phyloP scores from a whole-genome alignment of 257 asterid genomes.

The Ocimum tenuiflorum region DNA sequence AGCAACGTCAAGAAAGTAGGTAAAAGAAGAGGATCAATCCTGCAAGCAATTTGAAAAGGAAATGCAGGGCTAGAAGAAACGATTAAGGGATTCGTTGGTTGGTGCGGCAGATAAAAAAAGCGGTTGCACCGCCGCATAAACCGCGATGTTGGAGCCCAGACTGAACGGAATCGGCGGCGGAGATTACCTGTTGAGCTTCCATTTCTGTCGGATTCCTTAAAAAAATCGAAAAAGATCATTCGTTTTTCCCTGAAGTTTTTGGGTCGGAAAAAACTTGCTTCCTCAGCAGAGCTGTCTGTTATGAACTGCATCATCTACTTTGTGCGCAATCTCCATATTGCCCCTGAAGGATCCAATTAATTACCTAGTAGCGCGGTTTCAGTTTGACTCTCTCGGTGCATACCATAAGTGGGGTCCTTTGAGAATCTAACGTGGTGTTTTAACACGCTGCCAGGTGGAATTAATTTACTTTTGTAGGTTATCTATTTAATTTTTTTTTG shows the following conservation, averaged over 20 bases:
- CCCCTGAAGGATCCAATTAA: constrained; percentile 9
- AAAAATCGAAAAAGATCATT: too few relatives aligned
- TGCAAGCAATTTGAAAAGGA: constrained; percentile 11
- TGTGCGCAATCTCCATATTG: too few relatives aligned
- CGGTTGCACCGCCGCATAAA: constrained; percentile 30
- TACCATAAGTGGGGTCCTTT: constrained; percentile 15
- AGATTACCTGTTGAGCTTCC: constrained; percentile 53
- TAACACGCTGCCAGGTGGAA: too few relatives aligned
- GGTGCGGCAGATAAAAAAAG: constrained; percentile 18
- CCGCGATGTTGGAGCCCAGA: neutral
- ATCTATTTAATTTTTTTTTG: too few relatives aligned
- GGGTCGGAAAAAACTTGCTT: too few relatives aligned
- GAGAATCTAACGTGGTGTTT: constrained; percentile 21
- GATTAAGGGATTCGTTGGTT: constrained; percentile 27
- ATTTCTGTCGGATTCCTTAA: constrained; percentile 28
- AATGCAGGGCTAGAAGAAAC: constrained; percentile 28
- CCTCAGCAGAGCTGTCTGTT: too few relatives aligned
- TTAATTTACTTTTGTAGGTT: too few relatives aligned
- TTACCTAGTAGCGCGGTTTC: constrained; percentile 30
- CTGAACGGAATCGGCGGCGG: constrained; percentile 9
- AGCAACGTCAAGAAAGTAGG: neutral
- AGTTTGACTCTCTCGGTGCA: constrained; percentile 26
- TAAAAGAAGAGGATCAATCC: constrained; percentile 11
- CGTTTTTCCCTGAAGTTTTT: too few relatives aligned
- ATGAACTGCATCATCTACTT: too few relatives aligned